Percentiles rank a stretch among this genome's conserved stretches.
Evolutionary conservation across 371 early-diverging fungal species (phyloP).

Genomic region (Umbelopsis sp.): DNA sequence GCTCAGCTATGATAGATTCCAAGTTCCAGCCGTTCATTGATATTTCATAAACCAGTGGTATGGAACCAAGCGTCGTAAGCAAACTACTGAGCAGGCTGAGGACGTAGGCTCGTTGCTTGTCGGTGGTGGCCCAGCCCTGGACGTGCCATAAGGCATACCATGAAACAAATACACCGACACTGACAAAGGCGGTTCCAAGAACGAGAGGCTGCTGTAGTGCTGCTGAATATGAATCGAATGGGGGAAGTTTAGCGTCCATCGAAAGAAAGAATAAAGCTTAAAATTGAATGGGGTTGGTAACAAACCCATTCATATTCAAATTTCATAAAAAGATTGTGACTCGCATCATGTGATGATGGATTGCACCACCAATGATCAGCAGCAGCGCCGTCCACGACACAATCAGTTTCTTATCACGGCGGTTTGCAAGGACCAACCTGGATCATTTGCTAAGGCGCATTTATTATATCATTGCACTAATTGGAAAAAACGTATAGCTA

Average conservation of each 20-base stretch:
- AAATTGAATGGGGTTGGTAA: conserved; percentile 14
- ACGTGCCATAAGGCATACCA: conserved; percentile 25
- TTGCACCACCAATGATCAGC: conserved; percentile 1
- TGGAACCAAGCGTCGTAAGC: conserved; percentile 30
- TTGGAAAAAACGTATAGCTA: no score
- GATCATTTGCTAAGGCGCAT: no score
- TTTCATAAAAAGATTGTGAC: background rate
- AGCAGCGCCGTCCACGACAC: background rate
- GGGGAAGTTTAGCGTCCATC: conserved; percentile 3
- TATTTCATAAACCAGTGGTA: conserved; percentile 34
- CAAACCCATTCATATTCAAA: background rate
- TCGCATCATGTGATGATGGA: conserved; percentile 14
- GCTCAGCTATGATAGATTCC: conserved; percentile 22
- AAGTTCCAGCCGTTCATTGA: conserved; percentile 24
- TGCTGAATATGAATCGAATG: conserved; percentile 6
- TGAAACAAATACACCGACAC: conserved; percentile 18
- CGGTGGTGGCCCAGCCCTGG: conserved; percentile 24
- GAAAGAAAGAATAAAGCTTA: conserved; percentile 2
- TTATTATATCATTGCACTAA: no score
- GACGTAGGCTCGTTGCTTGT: conserved; percentile 40
- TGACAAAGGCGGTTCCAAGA: background rate
- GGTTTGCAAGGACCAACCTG: no score
- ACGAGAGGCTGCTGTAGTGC: conserved; percentile 6
- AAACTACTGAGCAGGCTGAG: conserved; percentile 40
- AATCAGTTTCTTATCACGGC: background rate